Percentiles rank a stretch among this genome's conserved stretches.
Conservation (phyloP, 1,284 basidiomycete genomes). For the Leccinum colubrinum region DNA sequence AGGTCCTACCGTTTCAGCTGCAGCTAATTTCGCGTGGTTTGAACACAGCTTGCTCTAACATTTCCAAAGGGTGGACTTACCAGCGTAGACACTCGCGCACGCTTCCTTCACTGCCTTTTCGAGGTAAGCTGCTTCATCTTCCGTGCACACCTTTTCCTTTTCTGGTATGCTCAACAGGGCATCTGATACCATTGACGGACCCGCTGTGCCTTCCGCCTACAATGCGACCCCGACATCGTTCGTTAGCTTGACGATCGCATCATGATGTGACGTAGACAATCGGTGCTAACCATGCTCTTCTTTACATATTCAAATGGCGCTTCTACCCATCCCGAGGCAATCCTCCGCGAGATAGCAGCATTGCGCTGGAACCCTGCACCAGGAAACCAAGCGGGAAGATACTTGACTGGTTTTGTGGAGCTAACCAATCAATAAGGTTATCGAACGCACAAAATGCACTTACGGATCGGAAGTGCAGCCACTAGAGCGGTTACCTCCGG, state of each 20-base stretch:
- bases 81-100: slow-evolving; percentile 17
- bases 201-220: slow-evolving; percentile 21
- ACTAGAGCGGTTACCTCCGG: slow-evolving; percentile 20
- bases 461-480: slow-evolving; percentile 18
- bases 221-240: neutral
- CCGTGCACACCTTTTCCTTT: neutral
- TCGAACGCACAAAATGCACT: slow-evolving; percentile 1
- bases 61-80: slow-evolving; percentile 8
- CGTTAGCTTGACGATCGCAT: neutral
- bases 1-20: slow-evolving; percentile 23
- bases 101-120: slow-evolving; percentile 24
- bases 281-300: slow-evolving; percentile 20
- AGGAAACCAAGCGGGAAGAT: slow-evolving; percentile 25
- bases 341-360: slow-evolving; percentile 10
- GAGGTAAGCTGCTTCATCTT: slow-evolving; percentile 11
- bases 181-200: slow-evolving; percentile 24
- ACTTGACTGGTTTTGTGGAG: slow-evolving; percentile 10
- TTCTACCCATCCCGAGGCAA: slow-evolving; percentile 12
- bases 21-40: slow-evolving; percentile 8
- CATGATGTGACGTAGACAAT: neutral
- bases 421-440: neutral
- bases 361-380: slow-evolving; percentile 19
- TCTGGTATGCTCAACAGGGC: slow-evolving; percentile 13
- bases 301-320: slow-evolving; percentile 24
- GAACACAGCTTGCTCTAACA: neutral